A percentile compares a stretch with the other conserved stretches of the same genome.
Conservation (phyloP, 176 grass and related monocot species). For the Zoysia japonica region DNA sequence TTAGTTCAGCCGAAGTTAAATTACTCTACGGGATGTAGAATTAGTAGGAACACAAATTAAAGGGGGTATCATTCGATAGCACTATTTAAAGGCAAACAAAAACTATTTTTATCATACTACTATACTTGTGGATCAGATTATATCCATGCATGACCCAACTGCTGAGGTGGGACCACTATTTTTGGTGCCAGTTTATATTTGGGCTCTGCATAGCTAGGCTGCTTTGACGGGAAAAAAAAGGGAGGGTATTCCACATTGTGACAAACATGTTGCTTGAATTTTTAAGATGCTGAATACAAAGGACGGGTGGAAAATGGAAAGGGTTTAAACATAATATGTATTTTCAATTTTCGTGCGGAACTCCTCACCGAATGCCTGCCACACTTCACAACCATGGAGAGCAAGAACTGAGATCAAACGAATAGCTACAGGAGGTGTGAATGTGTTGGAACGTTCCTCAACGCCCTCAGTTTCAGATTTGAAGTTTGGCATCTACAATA, state of each 20-base stretch:
- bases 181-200: conserved; percentile 33
- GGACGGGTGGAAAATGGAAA: too few relatives aligned
- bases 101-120: conserved; percentile 47
- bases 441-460: background rate
- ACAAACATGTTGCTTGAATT: too few relatives aligned
- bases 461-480: conserved; percentile 1
- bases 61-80: background rate
- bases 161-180: conserved; percentile 30
- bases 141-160: conserved; percentile 14
- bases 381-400: background rate
- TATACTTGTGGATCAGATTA: conserved; percentile 34
- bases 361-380: too few relatives aligned
- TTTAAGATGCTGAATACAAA: too few relatives aligned
- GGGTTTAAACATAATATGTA: too few relatives aligned
- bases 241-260: too few relatives aligned
- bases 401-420: background rate
- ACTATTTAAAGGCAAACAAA: conserved; percentile 38
- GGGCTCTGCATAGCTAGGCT: background rate
- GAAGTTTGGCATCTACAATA: background rate
- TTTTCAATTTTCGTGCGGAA: too few relatives aligned
- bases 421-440: background rate
- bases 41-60: conserved; percentile 26
- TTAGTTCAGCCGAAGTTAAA: conserved; percentile 36
- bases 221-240: background rate
- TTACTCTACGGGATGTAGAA: conserved; percentile 38